Percentiles rank a stretch among this genome's conserved stretches.
Conservation (phyloP, 75 land plant genomes). For the Adiantum capillusveneris region DNA sequence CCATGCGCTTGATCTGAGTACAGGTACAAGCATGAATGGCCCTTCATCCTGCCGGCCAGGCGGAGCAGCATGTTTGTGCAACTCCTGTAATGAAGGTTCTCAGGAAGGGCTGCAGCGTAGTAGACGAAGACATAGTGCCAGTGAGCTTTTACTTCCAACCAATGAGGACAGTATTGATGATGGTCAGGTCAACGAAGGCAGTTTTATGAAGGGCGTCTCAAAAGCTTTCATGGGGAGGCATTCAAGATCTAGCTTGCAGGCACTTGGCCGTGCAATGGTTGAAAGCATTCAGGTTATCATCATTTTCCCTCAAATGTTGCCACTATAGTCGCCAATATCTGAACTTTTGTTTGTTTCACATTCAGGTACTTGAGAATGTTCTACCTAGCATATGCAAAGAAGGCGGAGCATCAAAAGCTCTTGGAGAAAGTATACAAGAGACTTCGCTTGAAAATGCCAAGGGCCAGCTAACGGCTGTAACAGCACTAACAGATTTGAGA, state of each 20-base stretch:
- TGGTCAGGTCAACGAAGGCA: too few relatives aligned
- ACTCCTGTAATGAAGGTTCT: neutral
- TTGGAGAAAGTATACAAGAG: neutral
- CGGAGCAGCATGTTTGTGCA: neutral
- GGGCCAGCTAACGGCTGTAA: constrained; percentile 62
- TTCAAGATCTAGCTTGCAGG: constrained; percentile 34
- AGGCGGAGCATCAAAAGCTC: neutral
- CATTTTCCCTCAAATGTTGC: too few relatives aligned
- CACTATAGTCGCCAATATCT: too few relatives aligned
- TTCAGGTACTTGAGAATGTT: constrained; percentile 1
- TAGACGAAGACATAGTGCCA: neutral
- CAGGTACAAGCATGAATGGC: too few relatives aligned
- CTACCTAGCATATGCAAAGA: neutral
- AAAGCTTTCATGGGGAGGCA: neutral
- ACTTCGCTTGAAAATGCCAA: constrained; percentile 15
- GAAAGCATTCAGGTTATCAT: constrained; percentile 70
- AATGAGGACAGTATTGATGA: too few relatives aligned
- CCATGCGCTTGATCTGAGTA: too few relatives aligned
- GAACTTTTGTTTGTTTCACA: neutral
- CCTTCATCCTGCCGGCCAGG: too few relatives aligned
- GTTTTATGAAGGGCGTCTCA: neutral
- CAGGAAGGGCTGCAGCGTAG: neutral
- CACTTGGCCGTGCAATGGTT: constrained; percentile 83
- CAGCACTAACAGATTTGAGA: constrained; percentile 74
- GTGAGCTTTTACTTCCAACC: neutral